These are phyloP conservation scores for Phytophthora pluvialis DNA, from an alignment of 352 stramenopile genomes.

Conservation along the genomic window DNA sequence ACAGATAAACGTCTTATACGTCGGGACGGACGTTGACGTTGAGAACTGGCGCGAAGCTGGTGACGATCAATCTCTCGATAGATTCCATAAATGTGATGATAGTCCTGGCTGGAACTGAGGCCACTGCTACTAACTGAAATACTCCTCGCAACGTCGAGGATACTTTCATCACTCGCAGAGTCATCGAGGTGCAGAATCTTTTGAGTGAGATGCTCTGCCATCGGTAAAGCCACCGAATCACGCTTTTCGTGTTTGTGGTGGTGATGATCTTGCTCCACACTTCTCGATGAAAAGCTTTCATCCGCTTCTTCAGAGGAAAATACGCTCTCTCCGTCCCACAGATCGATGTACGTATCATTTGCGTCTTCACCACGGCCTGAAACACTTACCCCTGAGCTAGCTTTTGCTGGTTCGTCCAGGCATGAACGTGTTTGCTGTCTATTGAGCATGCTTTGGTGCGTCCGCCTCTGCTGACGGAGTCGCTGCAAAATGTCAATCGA, in stretches of 20 bases:
- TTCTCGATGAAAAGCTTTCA: slow-evolving; percentile 10
- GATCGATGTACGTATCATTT: neutral
- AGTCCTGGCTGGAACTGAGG: slow-evolving; percentile 10
- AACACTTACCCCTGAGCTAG: neutral
- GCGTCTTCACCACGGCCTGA: neutral
- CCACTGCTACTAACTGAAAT: slow-evolving; percentile 24
- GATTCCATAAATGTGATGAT: slow-evolving; percentile 8
- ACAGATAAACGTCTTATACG: slow-evolving; percentile 4
- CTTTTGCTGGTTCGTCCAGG: neutral
- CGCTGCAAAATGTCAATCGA: slow-evolving; percentile 33
- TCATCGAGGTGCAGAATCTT: slow-evolving; percentile 12
- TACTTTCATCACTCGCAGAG: slow-evolving; percentile 15
- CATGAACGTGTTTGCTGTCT: slow-evolving; percentile 4
- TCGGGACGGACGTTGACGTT: slow-evolving; percentile 4
- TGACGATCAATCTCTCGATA: slow-evolving; percentile 24
- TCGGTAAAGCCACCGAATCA: neutral
- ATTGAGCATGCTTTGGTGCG: slow-evolving; percentile 3
- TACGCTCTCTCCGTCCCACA: neutral
- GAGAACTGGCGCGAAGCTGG: slow-evolving; percentile 11
- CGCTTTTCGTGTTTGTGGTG: neutral
- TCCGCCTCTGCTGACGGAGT: slow-evolving; percentile 32
- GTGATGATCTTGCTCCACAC: slow-evolving; percentile 1
- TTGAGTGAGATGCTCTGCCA: slow-evolving; percentile 9
- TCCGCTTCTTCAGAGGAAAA: slow-evolving; percentile 18
- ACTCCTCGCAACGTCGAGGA: slow-evolving; percentile 8